Conservation (phyloP, 2,329 filamentous ascomycete species). For the Aspergillus sergii region DNA sequence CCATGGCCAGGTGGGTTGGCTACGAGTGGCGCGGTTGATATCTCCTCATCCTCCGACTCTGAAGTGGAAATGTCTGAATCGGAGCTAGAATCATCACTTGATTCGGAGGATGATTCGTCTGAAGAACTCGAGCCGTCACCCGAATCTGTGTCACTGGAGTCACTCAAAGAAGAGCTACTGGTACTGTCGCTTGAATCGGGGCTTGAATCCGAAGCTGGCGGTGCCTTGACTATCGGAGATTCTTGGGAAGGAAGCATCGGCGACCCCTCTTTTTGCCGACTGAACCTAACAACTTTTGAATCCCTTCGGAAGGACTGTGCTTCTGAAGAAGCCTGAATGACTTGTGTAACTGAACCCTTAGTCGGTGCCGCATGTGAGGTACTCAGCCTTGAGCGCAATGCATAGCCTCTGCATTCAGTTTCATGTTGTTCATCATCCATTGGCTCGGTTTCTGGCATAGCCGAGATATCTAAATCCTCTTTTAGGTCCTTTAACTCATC, state of each 20-base stretch:
- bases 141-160: constrained; percentile 19
- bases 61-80: constrained; percentile 30
- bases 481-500: constrained; percentile 51
- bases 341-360: constrained; percentile 15
- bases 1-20: constrained; percentile 53
- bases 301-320: constrained; percentile 28
- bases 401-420: constrained; percentile 7
- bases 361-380: constrained; percentile 6
- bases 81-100: constrained; percentile 34
- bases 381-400: constrained; percentile 18
- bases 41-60: constrained; percentile 38
- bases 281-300: constrained; percentile 39
- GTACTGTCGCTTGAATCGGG: constrained; percentile 5
- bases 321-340: constrained; percentile 20
- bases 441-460: constrained; percentile 23
- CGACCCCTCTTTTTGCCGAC: constrained; percentile 18
- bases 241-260: constrained; percentile 14
- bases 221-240: constrained; percentile 18
- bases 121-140: constrained; percentile 25
- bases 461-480: constrained; percentile 42
- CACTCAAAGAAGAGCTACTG: constrained; percentile 37
- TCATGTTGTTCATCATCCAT: constrained; percentile 17
- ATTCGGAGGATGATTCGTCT: constrained; percentile 36
- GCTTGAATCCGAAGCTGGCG: constrained; percentile 8
- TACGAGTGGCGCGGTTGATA: constrained; percentile 20